phyloP scores from a whole-genome alignment of 2,329 filamentous ascomycete species.

The Talaromyces sp. region DNA sequence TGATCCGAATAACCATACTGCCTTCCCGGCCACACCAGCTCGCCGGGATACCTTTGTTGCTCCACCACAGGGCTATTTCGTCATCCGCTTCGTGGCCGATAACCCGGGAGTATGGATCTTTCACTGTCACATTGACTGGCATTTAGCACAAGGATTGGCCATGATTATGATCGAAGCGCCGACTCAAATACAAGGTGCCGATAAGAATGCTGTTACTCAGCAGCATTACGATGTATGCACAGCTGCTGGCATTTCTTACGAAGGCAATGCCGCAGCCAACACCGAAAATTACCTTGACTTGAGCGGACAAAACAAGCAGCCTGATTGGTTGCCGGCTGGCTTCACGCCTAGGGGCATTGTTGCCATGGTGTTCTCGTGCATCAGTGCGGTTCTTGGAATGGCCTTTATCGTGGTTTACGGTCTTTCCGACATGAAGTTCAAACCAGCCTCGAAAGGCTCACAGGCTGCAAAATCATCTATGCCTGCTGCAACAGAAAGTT shows the following conservation, averaged over 20 bases:
- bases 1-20: constrained; percentile 19
- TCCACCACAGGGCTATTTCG: constrained; percentile 60
- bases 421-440: constrained; percentile 33
- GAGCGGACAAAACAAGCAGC: constrained; percentile 52
- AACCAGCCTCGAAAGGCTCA: background rate
- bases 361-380: constrained; percentile 65
- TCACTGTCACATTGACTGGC: constrained; percentile 80
- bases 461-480: background rate
- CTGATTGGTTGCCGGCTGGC: constrained; percentile 56
- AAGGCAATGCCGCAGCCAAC: constrained; percentile 71
- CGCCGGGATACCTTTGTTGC: constrained; percentile 64
- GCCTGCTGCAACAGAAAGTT: background rate
- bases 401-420: constrained; percentile 46
- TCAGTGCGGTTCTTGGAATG: constrained; percentile 64
- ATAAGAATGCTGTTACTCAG: constrained; percentile 50
- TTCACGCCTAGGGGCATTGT: constrained; percentile 66
- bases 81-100: constrained; percentile 48
- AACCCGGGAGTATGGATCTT: constrained; percentile 60
- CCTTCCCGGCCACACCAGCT: constrained; percentile 54
- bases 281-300: constrained; percentile 58
- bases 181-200: constrained; percentile 50
- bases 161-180: constrained; percentile 62
- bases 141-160: constrained; percentile 61
- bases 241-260: constrained; percentile 42
- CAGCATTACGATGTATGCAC: constrained; percentile 9